These are phyloP conservation scores for Boletus sp. DNA, from an alignment of 1,284 basidiomycete genomes.

Conservation along the genomic window DNA sequence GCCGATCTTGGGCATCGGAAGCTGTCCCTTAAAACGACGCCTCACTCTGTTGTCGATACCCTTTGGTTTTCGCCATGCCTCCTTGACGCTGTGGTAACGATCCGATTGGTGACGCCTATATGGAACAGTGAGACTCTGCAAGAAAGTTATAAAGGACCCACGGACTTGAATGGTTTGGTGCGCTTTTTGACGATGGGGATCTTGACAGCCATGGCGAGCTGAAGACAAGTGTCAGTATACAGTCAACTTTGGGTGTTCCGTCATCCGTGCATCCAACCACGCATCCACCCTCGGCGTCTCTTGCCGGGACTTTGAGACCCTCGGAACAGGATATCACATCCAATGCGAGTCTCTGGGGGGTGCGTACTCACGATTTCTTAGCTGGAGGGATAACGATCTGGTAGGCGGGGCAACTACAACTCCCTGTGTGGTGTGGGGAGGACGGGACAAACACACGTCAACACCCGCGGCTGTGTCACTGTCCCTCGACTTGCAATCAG, in stretches of 20 bases:
- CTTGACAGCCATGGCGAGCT: conserved; percentile 76
- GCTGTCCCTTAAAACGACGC: conserved; percentile 94
- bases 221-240: conserved; percentile 21
- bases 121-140: conserved; percentile 18
- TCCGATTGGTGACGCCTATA: conserved; percentile 93
- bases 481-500: not conserved
- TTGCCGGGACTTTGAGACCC: not conserved
- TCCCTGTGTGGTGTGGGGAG: not conserved
- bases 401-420: conserved; percentile 2
- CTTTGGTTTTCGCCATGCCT: conserved; percentile 97
- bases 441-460: conserved; percentile 25
- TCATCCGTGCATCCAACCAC: conserved; percentile 27
- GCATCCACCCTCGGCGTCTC: conserved; percentile 33
- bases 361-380: conserved; percentile 39
- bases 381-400: conserved; percentile 31
- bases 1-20: conserved; percentile 93
- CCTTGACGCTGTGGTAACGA: conserved; percentile 92
- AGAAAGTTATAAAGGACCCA: conserved; percentile 18
- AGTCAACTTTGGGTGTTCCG: conserved; percentile 2
- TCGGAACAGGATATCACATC: not conserved
- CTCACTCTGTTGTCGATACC: conserved; percentile 95
- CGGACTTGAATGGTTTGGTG: conserved; percentile 91
- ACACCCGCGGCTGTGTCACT: conserved; percentile 28
- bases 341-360: not conserved
- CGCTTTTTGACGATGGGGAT: conserved; percentile 95